These are phyloP conservation scores for Fusarium brachygibbosum DNA, from an alignment of 2,329 filamentous ascomycete genomes.

Conservation along the genomic window DNA sequence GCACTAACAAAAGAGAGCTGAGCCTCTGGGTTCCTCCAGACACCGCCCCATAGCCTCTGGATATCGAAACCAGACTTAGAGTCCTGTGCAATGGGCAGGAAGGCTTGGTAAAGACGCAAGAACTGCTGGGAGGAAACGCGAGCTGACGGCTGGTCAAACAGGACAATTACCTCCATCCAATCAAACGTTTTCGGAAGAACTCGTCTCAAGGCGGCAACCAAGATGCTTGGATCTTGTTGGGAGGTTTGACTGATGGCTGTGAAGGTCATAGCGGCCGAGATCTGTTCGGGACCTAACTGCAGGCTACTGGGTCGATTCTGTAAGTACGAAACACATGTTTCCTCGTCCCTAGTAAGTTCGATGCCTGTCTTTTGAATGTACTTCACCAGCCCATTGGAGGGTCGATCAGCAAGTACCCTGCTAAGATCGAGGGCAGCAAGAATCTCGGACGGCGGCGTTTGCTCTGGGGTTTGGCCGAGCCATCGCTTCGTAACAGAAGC, in stretches of 20 bases:
- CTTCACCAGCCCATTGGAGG: conserved; percentile 70
- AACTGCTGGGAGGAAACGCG: conserved; percentile 86
- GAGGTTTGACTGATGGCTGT: conserved; percentile 70
- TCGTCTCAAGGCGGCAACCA: conserved; percentile 74
- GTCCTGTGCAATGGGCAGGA: conserved; percentile 78
- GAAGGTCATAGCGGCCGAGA: conserved; percentile 82
- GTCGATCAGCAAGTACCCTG: conserved; percentile 72
- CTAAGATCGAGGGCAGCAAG: conserved; percentile 78
- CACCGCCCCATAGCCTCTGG: conserved; percentile 89
- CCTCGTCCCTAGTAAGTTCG: conserved; percentile 80
- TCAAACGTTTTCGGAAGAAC: conserved; percentile 73
- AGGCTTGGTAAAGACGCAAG: conserved; percentile 80
- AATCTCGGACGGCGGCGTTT: conserved; percentile 77
- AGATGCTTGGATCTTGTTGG: conserved; percentile 64
- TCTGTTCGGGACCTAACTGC: conserved; percentile 83
- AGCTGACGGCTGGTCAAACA: conserved; percentile 84
- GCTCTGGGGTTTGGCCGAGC: conserved; percentile 65
- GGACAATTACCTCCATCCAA: conserved; percentile 79
- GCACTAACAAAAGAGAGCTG: conserved; percentile 95
- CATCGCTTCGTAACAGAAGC: conserved; percentile 78
- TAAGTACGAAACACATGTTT: conserved; percentile 70
- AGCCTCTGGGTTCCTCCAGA: conserved; percentile 87
- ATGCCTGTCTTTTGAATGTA: conserved; percentile 81
- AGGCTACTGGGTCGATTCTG: conserved; percentile 66
- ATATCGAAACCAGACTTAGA: conserved; percentile 74